Percentiles rank a stretch among this genome's conserved stretches.
Conservation (phyloP, 2,329 filamentous ascomycete species). For the Albifimbria verrucaria region DNA sequence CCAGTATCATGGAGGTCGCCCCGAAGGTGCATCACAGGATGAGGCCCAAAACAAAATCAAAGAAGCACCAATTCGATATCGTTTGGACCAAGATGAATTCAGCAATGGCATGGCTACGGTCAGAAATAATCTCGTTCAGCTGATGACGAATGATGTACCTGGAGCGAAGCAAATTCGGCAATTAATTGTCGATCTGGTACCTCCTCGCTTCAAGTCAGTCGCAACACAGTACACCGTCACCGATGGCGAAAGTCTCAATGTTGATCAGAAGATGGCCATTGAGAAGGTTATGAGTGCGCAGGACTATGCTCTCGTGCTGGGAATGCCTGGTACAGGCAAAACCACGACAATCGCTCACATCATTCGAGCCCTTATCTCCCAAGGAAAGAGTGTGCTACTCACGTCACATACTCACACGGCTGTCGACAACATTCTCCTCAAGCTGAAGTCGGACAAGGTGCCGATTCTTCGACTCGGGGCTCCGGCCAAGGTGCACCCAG, state of each 20-base stretch:
- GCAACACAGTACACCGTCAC: slow-evolving; percentile 62
- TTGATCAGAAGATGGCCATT: slow-evolving; percentile 82
- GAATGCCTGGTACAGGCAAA: slow-evolving; percentile 98
- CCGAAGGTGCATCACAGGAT: slow-evolving; percentile 49
- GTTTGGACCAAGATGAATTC: slow-evolving; percentile 96
- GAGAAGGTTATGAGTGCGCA: slow-evolving; percentile 93
- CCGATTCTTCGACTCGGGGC: slow-evolving; percentile 83
- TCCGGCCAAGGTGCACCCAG: slow-evolving; percentile 79
- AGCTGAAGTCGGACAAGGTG: slow-evolving; percentile 76
- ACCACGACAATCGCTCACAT: slow-evolving; percentile 98
- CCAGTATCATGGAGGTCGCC: slow-evolving; percentile 84
- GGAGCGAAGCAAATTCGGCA: slow-evolving; percentile 70
- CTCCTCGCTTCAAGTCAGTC: slow-evolving; percentile 68
- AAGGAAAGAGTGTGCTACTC: slow-evolving; percentile 87
- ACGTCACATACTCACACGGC: slow-evolving; percentile 97
- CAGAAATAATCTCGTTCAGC: slow-evolving; percentile 86
- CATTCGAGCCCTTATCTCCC: slow-evolving; percentile 81
- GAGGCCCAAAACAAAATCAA: slow-evolving; percentile 50
- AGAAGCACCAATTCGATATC: slow-evolving; percentile 64
- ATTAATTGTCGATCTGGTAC: slow-evolving; percentile 73
- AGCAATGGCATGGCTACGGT: slow-evolving; percentile 96
- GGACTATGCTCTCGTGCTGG: slow-evolving; percentile 94
- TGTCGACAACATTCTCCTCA: slow-evolving; percentile 95
- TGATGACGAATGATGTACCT: slow-evolving; percentile 78
- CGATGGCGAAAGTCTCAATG: slow-evolving; percentile 68